Percentiles rank a stretch among this genome's conserved stretches.
These are phyloP conservation scores for Maudiozyma bulderi DNA, from an alignment of 805 yeast species.

Conservation along the genomic window DNA sequence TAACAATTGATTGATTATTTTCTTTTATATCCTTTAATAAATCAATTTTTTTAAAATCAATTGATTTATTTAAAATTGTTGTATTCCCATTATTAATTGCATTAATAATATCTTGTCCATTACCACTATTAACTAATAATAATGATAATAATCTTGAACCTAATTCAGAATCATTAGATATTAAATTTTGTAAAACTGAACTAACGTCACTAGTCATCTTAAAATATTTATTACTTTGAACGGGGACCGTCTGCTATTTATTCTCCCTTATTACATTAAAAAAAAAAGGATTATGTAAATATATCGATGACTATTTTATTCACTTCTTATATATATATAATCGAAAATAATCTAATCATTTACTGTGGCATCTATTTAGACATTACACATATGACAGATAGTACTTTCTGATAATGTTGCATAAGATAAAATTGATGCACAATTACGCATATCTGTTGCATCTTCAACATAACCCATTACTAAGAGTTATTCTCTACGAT, in stretches of 20 bases:
- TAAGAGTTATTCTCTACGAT: too few relatives aligned
- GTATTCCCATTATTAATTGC: constrained; percentile 19
- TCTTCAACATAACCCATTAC: not conserved
- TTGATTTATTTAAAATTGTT: not conserved
- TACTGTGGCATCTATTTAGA: too few relatives aligned
- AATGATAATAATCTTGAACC: constrained; percentile 24
- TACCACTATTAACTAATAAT: constrained; percentile 23
- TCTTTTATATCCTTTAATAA: not conserved
- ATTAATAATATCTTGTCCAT: constrained; percentile 22
- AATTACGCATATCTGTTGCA: not conserved
- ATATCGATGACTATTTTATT: not conserved
- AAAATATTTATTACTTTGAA: not conserved
- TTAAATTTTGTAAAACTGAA: constrained; percentile 13
- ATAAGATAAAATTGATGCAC: not conserved
- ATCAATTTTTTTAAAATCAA: not conserved
- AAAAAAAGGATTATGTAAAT: too few relatives aligned
- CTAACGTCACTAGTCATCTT: constrained; percentile 1
- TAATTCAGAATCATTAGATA: constrained; percentile 22
- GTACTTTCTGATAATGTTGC: too few relatives aligned
- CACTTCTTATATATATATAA: not conserved
- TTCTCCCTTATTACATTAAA: not conserved
- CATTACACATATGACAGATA: too few relatives aligned
- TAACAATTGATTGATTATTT: not conserved
- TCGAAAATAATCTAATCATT: too few relatives aligned
- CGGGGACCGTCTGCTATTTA: not conserved